These are phyloP conservation scores for Nephelium lappaceum DNA, from an alignment of 345 rosid species.

Conservation along the genomic window DNA sequence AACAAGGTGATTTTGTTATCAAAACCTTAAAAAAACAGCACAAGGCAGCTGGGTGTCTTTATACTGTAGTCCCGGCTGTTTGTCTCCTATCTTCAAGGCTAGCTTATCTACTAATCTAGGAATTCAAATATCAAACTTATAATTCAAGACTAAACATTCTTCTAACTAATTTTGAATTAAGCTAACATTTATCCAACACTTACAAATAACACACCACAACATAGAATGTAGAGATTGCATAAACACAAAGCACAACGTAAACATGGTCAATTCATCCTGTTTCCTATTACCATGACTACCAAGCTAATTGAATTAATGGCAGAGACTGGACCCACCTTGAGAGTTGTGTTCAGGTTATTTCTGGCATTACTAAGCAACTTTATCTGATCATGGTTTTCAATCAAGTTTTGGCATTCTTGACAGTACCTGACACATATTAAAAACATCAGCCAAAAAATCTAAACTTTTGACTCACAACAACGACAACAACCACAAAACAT, in stretches of 20 bases:
- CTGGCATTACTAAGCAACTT: constrained; percentile 95
- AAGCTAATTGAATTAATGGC: neutral
- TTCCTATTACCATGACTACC: too few species aligned
- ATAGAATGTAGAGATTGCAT: neutral
- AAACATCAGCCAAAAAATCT: neutral
- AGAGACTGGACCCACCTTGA: constrained; percentile 54
- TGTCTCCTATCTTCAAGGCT: too few species aligned
- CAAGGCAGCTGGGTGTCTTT: too few species aligned
- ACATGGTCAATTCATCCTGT: too few species aligned
- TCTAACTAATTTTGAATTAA: too few species aligned
- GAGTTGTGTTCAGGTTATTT: constrained; percentile 85
- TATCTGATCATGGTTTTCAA: constrained; percentile 98
- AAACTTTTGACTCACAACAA: neutral
- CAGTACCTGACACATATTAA: constrained; percentile 61
- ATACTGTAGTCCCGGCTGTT: too few species aligned
- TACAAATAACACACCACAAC: neutral
- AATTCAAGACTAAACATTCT: too few species aligned
- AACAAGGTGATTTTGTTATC: too few species aligned
- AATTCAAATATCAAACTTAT: too few species aligned
- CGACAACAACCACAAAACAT: constrained; percentile 21
- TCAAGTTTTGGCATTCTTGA: constrained; percentile 94
- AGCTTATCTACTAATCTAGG: too few species aligned
- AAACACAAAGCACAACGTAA: neutral
- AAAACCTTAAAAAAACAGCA: too few species aligned
- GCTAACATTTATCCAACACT: neutral